Conservation (phyloP, 176 grass and related monocot species). For the Carex myosuroides region DNA sequence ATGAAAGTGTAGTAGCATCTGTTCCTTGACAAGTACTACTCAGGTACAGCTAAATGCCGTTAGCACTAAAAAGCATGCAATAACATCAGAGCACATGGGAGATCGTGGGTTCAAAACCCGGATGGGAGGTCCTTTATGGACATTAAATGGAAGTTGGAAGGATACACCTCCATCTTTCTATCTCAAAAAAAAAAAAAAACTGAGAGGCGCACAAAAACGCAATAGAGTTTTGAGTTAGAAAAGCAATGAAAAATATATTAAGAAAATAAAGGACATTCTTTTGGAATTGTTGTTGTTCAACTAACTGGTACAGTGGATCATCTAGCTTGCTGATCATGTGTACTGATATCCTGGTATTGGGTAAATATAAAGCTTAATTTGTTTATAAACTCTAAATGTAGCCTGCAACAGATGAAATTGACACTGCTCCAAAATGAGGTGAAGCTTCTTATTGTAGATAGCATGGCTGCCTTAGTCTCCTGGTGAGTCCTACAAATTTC, state of each 20-base stretch:
- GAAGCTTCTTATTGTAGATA: conserved; percentile 95
- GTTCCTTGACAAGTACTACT: background rate
- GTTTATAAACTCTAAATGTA: conserved; percentile 24
- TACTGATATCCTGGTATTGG: background rate
- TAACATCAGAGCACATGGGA: background rate
- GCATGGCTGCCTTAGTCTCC: conserved; percentile 71
- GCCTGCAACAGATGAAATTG: conserved; percentile 91
- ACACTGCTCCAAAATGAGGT: conserved; percentile 77
- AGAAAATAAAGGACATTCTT: background rate
- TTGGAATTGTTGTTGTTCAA: background rate
- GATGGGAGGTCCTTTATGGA: no score
- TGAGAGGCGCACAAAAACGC: background rate
- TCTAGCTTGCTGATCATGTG: background rate
- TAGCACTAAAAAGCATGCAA: background rate
- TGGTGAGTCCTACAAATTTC: conserved; percentile 29
- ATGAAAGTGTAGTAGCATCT: background rate
- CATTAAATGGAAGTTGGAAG: no score
- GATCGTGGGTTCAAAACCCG: no score
- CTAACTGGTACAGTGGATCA: background rate
- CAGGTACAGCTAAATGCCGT: background rate
- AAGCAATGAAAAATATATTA: background rate
- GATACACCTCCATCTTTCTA: no score
- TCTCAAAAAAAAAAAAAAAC: background rate
- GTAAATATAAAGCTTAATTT: background rate
- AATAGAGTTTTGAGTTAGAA: background rate